Conservation (phyloP, 805 yeast genomes). For the Candida taoyuanica region DNA sequence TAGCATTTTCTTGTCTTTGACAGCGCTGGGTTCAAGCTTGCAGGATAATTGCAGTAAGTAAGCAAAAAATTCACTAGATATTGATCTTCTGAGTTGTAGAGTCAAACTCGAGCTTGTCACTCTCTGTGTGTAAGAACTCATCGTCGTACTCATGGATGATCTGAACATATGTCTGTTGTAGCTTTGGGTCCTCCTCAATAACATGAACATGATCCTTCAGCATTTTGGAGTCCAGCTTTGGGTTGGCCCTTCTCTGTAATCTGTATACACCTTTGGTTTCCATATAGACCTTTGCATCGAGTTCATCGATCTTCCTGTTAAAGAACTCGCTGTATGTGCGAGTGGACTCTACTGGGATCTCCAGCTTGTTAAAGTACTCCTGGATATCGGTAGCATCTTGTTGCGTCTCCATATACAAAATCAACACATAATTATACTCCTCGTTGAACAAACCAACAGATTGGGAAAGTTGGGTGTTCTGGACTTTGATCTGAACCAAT, state of each 20-base stretch:
- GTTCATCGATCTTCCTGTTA: slow-evolving; percentile 14
- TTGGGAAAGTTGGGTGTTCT: slow-evolving; percentile 9
- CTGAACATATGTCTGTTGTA: slow-evolving; percentile 9
- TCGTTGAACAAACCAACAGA: slow-evolving; percentile 16
- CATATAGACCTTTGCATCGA: slow-evolving; percentile 21
- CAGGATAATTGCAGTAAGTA: no score
- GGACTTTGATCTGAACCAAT: slow-evolving; percentile 11
- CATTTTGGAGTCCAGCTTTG: slow-evolving; percentile 16
- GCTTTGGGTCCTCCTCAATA: slow-evolving; percentile 16
- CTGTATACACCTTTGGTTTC: slow-evolving; percentile 21
- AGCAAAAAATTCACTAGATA: neutral
- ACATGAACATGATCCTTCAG: slow-evolving; percentile 18
- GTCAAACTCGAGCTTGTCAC: slow-evolving; percentile 8
- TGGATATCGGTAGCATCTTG: slow-evolving; percentile 3
- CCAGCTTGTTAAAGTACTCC: slow-evolving; percentile 10
- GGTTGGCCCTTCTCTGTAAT: slow-evolving; percentile 22
- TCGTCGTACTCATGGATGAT: slow-evolving; percentile 21
- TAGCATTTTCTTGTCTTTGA: no score
- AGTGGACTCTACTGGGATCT: slow-evolving; percentile 5
- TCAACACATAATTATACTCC: slow-evolving; percentile 23
- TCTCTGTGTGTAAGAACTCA: slow-evolving; percentile 18
- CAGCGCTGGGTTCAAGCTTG: no score
- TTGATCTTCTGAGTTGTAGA: slow-evolving; percentile 7
- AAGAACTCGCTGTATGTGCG: slow-evolving; percentile 12
- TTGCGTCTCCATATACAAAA: slow-evolving; percentile 16